Conservation (phyloP, 108 stramenopile genomes). For the Pseudonitzschia delicatissima region DNA sequence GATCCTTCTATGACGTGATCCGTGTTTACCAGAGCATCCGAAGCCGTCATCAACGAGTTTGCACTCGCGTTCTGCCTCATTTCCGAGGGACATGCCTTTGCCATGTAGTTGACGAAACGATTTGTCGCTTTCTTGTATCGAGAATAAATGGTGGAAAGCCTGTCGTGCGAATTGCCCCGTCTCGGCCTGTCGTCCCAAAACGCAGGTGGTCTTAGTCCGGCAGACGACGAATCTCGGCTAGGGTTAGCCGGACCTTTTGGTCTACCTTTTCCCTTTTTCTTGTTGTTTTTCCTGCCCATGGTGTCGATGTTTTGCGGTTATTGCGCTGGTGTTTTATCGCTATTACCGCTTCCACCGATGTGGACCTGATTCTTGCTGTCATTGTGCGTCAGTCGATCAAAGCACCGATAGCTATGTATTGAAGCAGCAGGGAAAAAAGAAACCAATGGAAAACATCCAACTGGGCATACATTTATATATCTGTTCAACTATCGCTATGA, state of each 20-base stretch:
- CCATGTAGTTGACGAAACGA: constrained; percentile 33
- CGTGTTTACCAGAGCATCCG: constrained; percentile 30
- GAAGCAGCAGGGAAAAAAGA: too few species aligned
- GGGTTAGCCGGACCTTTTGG: background rate
- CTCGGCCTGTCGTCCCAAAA: background rate
- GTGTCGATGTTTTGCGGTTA: too few species aligned
- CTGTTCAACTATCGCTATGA: too few species aligned
- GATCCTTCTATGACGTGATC: constrained; percentile 15
- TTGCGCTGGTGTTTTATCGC: too few species aligned
- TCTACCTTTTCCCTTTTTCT: background rate
- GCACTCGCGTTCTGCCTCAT: constrained; percentile 11
- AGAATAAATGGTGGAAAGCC: constrained; percentile 28
- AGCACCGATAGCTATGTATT: too few species aligned
- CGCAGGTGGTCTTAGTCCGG: background rate
- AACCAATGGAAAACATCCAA: too few species aligned
- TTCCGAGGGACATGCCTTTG: background rate
- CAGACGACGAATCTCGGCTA: background rate
- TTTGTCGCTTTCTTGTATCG: constrained; percentile 43
- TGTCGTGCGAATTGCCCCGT: background rate
- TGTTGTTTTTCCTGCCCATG: background rate
- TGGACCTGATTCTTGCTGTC: too few species aligned
- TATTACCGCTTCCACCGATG: too few species aligned
- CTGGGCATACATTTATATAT: too few species aligned
- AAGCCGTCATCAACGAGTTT: constrained; percentile 26
- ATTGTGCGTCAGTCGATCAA: too few species aligned